phyloP scores from a whole-genome alignment of 192 early-diverging fungal genomes.

The Tieghemiomyces parasiticus region DNA sequence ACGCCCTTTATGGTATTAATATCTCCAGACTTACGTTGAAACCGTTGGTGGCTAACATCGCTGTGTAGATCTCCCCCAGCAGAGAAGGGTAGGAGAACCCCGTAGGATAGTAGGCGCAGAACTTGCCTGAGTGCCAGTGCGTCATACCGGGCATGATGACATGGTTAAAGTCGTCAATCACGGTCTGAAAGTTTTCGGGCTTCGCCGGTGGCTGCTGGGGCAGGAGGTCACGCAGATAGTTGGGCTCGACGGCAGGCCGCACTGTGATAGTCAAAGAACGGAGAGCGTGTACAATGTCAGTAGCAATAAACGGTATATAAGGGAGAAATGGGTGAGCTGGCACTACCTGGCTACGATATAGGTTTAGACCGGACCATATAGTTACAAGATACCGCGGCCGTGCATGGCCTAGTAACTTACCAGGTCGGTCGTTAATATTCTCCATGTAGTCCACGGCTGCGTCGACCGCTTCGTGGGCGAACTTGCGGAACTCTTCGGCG shows the following conservation, averaged over 20 bases:
- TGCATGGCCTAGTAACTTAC: background rate
- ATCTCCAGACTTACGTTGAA: conserved; percentile 28
- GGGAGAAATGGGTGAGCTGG: background rate
- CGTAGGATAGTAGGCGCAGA: conserved; percentile 41
- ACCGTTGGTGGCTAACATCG: conserved; percentile 34
- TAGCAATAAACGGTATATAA: background rate
- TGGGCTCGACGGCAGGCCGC: conserved; percentile 35
- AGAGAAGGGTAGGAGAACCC: conserved; percentile 36
- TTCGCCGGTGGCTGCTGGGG: conserved; percentile 38
- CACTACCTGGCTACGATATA: background rate
- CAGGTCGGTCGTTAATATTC: conserved; percentile 20
- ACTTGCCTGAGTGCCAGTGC: conserved; percentile 50
- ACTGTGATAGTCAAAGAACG: conserved; percentile 11
- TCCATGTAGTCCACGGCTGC: conserved; percentile 44
- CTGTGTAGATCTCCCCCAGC: conserved; percentile 44
- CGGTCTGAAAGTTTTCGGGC: conserved; percentile 26
- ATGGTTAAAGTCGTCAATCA: conserved; percentile 28
- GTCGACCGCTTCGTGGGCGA: conserved; percentile 43
- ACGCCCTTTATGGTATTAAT: too few relatives aligned
- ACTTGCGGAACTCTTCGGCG: conserved; percentile 34
- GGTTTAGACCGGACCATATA: background rate
- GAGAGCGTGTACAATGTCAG: background rate
- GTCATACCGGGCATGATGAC: conserved; percentile 53
- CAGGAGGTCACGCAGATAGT: conserved; percentile 37
- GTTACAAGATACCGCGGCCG: background rate